These are phyloP conservation scores for Fusarium succisae DNA, from an alignment of 2,329 filamentous ascomycete genomes.

Conservation along the genomic window DNA sequence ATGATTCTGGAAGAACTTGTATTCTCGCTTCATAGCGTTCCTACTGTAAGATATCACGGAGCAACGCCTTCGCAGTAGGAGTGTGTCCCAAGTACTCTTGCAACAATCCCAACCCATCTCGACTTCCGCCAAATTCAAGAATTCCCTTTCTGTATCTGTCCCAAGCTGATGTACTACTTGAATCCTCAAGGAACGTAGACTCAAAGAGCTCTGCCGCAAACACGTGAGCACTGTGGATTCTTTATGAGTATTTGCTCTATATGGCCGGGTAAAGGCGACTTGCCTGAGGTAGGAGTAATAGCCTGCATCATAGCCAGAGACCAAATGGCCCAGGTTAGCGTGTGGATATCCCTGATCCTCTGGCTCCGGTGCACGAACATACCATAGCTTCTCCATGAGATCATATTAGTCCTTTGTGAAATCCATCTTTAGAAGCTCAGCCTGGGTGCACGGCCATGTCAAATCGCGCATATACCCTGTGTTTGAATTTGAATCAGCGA, in stretches of 20 bases:
- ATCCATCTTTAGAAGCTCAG: not conserved
- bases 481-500: not conserved
- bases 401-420: not conserved
- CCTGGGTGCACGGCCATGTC: not conserved
- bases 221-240: not conserved
- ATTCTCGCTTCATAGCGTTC: not conserved
- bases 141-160: fast-evolving
- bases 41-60: too few relatives aligned
- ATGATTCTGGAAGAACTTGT: not conserved
- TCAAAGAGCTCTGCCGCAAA: not conserved
- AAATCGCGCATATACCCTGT: not conserved
- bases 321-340: not conserved
- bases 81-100: not conserved
- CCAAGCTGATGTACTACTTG: not conserved
- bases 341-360: not conserved
- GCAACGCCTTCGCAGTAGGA: not conserved
- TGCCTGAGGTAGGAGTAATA: not conserved
- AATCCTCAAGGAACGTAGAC: not conserved
- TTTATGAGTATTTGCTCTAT: not conserved
- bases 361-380: not conserved
- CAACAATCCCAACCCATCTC: not conserved
- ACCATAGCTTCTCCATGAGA: not conserved
- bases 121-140: not conserved
- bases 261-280: not conserved
- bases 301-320: not conserved